Evolutionary conservation across 2,329 filamentous ascomycete species (phyloP), one percentile per base, ranked within the genome.

Genomic region (Phyllosticta citribraziliensis): DNA sequence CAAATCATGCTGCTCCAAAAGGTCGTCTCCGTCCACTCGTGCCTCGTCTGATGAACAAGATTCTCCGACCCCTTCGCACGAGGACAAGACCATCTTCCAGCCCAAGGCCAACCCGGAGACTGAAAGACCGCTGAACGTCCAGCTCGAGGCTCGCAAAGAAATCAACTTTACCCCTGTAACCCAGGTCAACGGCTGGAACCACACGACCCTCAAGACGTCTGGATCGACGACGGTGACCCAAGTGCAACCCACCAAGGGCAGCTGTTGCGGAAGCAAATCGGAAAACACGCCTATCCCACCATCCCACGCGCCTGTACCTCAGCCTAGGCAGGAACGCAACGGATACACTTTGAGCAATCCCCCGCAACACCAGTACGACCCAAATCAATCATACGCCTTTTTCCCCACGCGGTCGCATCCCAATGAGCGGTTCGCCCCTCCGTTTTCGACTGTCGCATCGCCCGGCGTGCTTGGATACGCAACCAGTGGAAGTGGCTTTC

Each of bases 111-210:
- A 9, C 10, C n/a, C 52, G 19, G 57, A 60, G 17, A 24, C 47
- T 9, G 9, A 12, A 20, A 60, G 35, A 53, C 57, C 57, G 24
- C 40, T 60, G 35, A 60, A 60, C 35, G 51, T 60, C 47, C 57
- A 60, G n/a, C 57, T 60, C 22, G 57, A 60, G 30, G 33, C 57
- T 17, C 57, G 35, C n/a, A 60, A 60, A 24, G 33, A 60, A 40
- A 60, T 17, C 52, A 47, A 19, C 14, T 47, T 47, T 8, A 47
- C 40, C 6, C 40, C 40, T n/a, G 40, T 47, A 5, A 60, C 52
- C 12, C 57, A 60, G 22, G 57, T 60, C 24, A 52, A 60, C 20
- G 57, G 57, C 22, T 60, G 57, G 57, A 55, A 60, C n/a, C 57
- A 60, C 14, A 60, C 55, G 22, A 60, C 57, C 20, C 22, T 60